Base-by-base conservation (phyloP, 2,329 filamentous ascomycete genomes). In the Neonectria ditissima region DNA sequence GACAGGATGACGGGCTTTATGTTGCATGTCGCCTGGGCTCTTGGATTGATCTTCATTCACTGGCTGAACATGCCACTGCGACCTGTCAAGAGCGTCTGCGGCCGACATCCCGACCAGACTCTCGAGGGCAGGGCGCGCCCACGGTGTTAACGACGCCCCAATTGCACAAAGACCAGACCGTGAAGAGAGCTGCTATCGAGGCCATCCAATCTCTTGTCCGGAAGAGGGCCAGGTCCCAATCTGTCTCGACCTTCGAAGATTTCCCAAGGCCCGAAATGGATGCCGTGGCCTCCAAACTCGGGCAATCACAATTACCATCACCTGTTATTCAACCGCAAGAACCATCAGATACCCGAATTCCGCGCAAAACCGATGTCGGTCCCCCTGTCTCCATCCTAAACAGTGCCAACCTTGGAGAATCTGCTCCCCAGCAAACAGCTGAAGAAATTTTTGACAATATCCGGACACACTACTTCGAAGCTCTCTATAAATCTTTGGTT, bases 11-110 rank as follows among this genome's bases (percentile, higher is more conserved):
- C 50, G 84, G 85, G 1, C 80, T 91, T 4, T 94, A 92, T 75
- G 86, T 87, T 11, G 75, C 93, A 26, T 94, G 90, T 76, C 89
- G 86, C 70, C 80, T 96, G 45, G 90, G 87, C 2, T 77, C 81
- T 20, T 92, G 91, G 90, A 83, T 92, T 22, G 85, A 89, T 65
- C 74, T 91, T 55, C 82, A 84, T 37, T 79, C 82, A 7, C 79
- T 94, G 28, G 78, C 79, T 24, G 74, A 77, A 11, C 76, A 81
- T 41, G 86, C 87, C 41, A 86, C 85, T 0, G 76, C 73, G 4
- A 53, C 77, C 28, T 77, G 71, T 47, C 71, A 65, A 24, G 72
- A 79, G 11, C 77, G 78, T 11, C 57, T 80, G 8, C 63, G 65
- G 8, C 67, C 70, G 24, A 28, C 53, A 16, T 57, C 61, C 16